Evolutionary conservation across 257 asterid genomes (phyloP).

Genomic region (Nicotiana sylvestris): DNA sequence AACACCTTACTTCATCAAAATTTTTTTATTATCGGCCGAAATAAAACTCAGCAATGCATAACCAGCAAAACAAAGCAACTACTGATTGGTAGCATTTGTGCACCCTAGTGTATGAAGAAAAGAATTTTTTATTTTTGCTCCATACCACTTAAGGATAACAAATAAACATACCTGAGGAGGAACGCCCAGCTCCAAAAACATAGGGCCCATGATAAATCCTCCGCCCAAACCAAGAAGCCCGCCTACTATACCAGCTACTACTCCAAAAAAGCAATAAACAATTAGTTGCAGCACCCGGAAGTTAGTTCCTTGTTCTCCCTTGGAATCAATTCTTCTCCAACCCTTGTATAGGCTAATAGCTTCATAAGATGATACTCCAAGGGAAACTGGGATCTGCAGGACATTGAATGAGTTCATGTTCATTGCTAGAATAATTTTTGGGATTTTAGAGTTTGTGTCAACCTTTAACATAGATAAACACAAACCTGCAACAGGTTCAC

Average conservation of each 20-base stretch:
- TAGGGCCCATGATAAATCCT: conserved; percentile 70
- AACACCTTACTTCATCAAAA: no score
- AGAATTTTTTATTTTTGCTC: not conserved
- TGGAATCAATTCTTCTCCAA: conserved; percentile 71
- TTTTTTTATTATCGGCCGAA: not conserved
- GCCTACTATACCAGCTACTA: conserved; percentile 85
- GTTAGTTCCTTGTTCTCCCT: conserved; percentile 65
- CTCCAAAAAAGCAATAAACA: conserved; percentile 66
- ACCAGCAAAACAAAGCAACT: not conserved
- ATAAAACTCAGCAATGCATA: not conserved
- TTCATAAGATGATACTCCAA: conserved; percentile 66
- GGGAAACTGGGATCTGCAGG: conserved; percentile 74
- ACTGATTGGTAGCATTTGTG: not conserved
- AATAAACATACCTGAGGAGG: conserved; percentile 58
- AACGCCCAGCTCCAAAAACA: conserved; percentile 48
- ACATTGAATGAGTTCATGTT: not conserved
- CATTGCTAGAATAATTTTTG: not conserved
- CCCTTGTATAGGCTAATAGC: conserved; percentile 77
- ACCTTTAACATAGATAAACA: not conserved
- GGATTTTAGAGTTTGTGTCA: not conserved
- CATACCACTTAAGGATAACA: not conserved
- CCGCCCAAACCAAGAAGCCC: conserved; percentile 98
- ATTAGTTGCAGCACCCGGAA: conserved; percentile 57
- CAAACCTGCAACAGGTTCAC: conserved; percentile 88
- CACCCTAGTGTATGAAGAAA: not conserved